phyloP scores from a whole-genome alignment of 164 flowering plant species.

The Stephania japonica region DNA sequence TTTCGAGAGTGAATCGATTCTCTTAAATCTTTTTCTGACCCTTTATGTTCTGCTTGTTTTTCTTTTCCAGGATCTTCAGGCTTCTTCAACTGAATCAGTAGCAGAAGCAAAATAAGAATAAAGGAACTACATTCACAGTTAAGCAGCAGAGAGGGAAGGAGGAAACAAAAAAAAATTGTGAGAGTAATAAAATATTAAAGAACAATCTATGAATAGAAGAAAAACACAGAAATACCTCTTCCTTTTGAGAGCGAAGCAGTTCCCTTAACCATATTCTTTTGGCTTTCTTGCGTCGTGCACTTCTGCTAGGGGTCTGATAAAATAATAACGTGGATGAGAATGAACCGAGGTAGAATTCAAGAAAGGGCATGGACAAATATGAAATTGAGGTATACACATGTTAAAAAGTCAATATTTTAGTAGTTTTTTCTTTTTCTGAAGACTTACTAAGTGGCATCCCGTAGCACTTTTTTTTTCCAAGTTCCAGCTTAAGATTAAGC shows the following conservation, averaged over 20 bases:
- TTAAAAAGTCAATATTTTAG: background rate
- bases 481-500: no score
- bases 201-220: background rate
- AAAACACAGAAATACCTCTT: slow-evolving; percentile 26
- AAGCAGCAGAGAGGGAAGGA: background rate
- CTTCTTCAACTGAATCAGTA: slow-evolving; percentile 28
- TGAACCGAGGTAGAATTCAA: background rate
- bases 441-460: no score
- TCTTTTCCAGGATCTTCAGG: slow-evolving; percentile 11
- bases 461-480: no score
- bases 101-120: slow-evolving; percentile 12
- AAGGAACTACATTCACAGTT: background rate
- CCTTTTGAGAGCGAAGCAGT: slow-evolving; percentile 30
- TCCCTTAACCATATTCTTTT: slow-evolving; percentile 69
- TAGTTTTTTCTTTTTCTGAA: background rate
- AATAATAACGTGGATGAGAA: slow-evolving; percentile 12
- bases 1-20: no score
- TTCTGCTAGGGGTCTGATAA: slow-evolving; percentile 68
- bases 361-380: background rate
- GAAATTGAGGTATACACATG: background rate
- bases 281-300: slow-evolving; percentile 78
- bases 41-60: slow-evolving; percentile 22
- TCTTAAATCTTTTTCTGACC: slow-evolving; percentile 19
- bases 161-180: background rate
- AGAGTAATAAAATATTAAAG: background rate